Evolutionary conservation across 1,284 basidiomycete species (phyloP).

Genomic region (Coniferiporia weirii): DNA sequence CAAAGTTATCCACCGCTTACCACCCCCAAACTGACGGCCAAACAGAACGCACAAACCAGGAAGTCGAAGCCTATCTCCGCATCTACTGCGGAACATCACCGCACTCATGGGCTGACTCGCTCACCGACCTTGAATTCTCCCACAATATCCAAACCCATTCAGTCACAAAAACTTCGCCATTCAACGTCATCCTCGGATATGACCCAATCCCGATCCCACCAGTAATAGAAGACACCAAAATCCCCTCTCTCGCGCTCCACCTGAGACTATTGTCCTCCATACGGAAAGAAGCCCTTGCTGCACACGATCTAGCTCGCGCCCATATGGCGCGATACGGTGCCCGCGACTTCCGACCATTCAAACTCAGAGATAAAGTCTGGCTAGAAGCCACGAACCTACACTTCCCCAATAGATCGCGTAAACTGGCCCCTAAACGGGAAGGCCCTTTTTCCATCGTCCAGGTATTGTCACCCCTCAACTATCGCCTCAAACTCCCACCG

Average conservation of each 20-base stretch:
- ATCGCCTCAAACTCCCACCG: neutral
- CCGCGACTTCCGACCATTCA: neutral
- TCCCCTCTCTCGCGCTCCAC: neutral
- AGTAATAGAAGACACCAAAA: neutral
- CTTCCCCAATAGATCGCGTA: neutral
- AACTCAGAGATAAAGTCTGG: neutral
- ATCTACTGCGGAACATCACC: slow-evolving; percentile 24
- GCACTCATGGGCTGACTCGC: slow-evolving; percentile 26
- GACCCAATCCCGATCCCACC: neutral
- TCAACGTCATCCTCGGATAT: neutral
- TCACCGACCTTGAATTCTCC: slow-evolving; percentile 24
- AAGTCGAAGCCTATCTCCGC: slow-evolving; percentile 22
- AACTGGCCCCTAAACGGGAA: neutral
- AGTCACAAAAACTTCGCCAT: neutral
- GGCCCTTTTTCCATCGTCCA: neutral
- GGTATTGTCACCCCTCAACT: neutral
- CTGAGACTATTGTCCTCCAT: neutral
- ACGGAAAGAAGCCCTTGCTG: neutral
- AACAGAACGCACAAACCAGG: slow-evolving; percentile 26
- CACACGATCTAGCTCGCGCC: neutral
- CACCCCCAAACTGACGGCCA: slow-evolving; percentile 27
- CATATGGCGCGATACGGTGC: neutral
- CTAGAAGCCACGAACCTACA: neutral
- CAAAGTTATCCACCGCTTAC: slow-evolving; percentile 22
- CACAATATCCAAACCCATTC: neutral